Conservation (phyloP, 345 rosid genomes). For the Salix brachista region DNA sequence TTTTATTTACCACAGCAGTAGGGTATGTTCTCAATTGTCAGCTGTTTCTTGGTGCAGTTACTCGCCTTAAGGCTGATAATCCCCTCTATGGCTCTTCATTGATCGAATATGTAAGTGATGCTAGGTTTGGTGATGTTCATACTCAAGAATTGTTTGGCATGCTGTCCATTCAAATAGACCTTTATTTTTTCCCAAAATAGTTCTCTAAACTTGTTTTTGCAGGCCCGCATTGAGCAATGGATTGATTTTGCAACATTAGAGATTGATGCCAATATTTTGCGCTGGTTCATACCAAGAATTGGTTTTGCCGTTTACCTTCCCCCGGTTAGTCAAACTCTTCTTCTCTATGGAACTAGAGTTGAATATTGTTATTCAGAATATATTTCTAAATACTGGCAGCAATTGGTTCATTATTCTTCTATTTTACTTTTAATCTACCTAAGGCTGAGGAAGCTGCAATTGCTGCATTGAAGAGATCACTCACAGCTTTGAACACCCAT, state of each 20-base stretch:
- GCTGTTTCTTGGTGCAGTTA: slow-evolving; percentile 36
- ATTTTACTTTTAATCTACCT: background rate
- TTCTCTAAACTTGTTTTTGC: background rate
- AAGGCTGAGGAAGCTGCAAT: slow-evolving; percentile 83
- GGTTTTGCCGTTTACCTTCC: slow-evolving; percentile 60
- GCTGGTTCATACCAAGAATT: slow-evolving; percentile 59
- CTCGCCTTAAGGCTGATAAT: slow-evolving; percentile 61
- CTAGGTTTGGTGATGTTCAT: too few relatives aligned
- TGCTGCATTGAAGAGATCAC: slow-evolving; percentile 67
- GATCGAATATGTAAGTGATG: slow-evolving; percentile 62
- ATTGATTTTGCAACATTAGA: slow-evolving; percentile 77
- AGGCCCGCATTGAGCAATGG: slow-evolving; percentile 96
- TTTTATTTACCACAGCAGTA: background rate
- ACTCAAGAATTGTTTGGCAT: too few relatives aligned
- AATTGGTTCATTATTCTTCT: background rate
- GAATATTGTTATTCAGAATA: background rate
- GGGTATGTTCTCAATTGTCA: slow-evolving; percentile 1
- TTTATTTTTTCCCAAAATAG: background rate
- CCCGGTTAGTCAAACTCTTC: slow-evolving; percentile 44
- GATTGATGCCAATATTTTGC: slow-evolving; percentile 57
- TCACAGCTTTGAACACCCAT: slow-evolving; percentile 67
- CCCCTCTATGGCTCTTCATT: slow-evolving; percentile 62
- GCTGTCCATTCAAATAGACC: background rate
- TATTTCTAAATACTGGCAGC: background rate
- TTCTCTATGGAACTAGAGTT: background rate